Base-by-base conservation (phyloP, 352 stramenopile species). In the Lagenidium sp. region DNA sequence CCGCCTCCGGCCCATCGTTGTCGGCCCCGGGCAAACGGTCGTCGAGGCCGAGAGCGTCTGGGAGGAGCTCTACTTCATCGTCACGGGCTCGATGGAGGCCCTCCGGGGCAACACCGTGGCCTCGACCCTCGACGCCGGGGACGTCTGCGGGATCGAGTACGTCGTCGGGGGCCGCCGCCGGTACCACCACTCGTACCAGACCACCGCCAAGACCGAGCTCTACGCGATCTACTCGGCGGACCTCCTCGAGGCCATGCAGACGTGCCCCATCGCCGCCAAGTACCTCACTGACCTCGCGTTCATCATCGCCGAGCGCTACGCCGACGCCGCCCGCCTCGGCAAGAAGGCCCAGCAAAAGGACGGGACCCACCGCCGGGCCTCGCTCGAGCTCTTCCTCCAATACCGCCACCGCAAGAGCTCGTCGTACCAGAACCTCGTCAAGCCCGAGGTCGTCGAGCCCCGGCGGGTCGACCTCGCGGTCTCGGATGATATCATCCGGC, bases 11-110 rank as follows among this genome's bases (percentile, higher is more conserved):
- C 77, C 77, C 1, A 78, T 86, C 36, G 65, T 87, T 7, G 44
- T 87, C 10, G 68, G 68, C 0, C 57, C 69, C 2, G 62, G 69
- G 0, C 74, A 87, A 51, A 54, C 68, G 0, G 60, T 90, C 21
- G 72, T 90, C 0, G 77, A 90, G 37, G 71, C 65, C 0, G 77
- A 87, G 52, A 86, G 77, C 39, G 74, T 90, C 1, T 87, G 77
- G 77, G 77, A 87, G 50, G 74, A 87, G 47, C 50, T 90, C 3
- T 87, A 90, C 29, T 90, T 90, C 25, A 57, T 90, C 16, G 68
- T 72, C 0, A 58, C 24, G 8, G 77, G 74, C 3, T 68, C 64
- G 0, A 52, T 90, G 29, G 72, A 90, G 25, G 71, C 61, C 0
- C 57, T 87, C 18, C 69, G 63, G 6, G 69, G 52, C 6, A 84